Conservation (phyloP, 1,284 basidiomycete species). For the Fomitopsis pinicola region DNA sequence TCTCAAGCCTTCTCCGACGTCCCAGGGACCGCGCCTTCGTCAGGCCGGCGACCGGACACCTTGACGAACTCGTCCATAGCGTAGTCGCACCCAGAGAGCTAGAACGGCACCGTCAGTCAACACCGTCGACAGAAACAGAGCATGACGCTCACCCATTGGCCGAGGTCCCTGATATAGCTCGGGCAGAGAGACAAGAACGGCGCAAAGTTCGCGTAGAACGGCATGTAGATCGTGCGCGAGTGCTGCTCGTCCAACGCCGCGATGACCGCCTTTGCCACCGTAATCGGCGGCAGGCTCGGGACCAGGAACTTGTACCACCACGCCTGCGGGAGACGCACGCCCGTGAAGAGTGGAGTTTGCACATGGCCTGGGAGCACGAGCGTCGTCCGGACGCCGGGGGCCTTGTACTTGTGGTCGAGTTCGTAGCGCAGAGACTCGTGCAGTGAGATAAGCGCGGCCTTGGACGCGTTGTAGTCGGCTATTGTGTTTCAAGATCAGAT, state of each 20-base stretch:
- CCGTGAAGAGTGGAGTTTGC: constrained; percentile 70
- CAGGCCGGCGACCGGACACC: constrained; percentile 39
- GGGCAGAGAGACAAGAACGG: constrained; percentile 57
- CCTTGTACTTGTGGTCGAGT: constrained; percentile 76
- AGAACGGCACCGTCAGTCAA: constrained; percentile 25
- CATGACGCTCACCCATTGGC: constrained; percentile 57
- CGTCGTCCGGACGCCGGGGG: constrained; percentile 76
- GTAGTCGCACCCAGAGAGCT: constrained; percentile 46
- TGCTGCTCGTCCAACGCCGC: constrained; percentile 74
- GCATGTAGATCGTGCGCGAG: constrained; percentile 65
- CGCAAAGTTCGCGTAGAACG: constrained; percentile 65
- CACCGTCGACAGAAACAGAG: not conserved
- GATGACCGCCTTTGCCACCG: constrained; percentile 80
- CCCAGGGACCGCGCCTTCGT: constrained; percentile 31
- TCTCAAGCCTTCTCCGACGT: constrained; percentile 5
- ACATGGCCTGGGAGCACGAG: constrained; percentile 77
- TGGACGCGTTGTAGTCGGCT: constrained; percentile 89
- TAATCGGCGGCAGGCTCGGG: constrained; percentile 68
- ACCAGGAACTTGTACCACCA: constrained; percentile 65
- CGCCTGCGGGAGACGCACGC: constrained; percentile 45
- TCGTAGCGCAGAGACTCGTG: constrained; percentile 83
- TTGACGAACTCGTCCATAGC: constrained; percentile 44
- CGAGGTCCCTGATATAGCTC: constrained; percentile 67
- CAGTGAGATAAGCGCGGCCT: constrained; percentile 75
- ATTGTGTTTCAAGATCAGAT: constrained; percentile 8